Conservation (phyloP, 345 rosid species). For the Xanthoceras sorbifolium region DNA sequence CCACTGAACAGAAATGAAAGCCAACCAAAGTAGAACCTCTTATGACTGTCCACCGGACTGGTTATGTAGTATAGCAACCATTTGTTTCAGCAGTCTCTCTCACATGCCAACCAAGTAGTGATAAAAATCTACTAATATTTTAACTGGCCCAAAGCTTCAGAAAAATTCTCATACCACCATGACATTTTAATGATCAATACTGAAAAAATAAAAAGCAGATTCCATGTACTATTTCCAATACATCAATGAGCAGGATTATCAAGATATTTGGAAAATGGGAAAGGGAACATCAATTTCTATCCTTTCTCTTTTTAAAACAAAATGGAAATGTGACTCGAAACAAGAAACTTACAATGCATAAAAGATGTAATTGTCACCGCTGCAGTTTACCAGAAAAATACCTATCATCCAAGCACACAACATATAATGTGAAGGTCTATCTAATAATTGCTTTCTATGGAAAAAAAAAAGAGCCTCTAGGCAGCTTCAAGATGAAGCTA, state of each 20-base stretch:
- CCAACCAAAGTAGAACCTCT: not conserved
- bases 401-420: not conserved
- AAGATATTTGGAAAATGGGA: not conserved
- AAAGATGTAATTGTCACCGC: not conserved
- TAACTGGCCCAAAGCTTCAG: not conserved
- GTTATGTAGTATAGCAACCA: not conserved
- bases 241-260: not conserved
- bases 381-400: not conserved
- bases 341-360: not conserved
- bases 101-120: not conserved
- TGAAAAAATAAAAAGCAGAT: not conserved
- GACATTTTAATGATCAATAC: not conserved
- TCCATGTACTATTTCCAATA: not conserved
- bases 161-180: not conserved
- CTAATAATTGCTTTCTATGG: no score
- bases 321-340: not conserved
- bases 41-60: not conserved
- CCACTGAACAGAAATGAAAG: not conserved
- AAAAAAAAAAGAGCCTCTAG: not conserved
- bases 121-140: not conserved
- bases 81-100: not conserved
- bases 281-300: not conserved
- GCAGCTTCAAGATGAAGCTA: not conserved
- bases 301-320: not conserved
- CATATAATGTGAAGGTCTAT: no score